Base-by-base conservation (phyloP, 306 rosid genomes). In the Dalbergia cultrata region DNA sequence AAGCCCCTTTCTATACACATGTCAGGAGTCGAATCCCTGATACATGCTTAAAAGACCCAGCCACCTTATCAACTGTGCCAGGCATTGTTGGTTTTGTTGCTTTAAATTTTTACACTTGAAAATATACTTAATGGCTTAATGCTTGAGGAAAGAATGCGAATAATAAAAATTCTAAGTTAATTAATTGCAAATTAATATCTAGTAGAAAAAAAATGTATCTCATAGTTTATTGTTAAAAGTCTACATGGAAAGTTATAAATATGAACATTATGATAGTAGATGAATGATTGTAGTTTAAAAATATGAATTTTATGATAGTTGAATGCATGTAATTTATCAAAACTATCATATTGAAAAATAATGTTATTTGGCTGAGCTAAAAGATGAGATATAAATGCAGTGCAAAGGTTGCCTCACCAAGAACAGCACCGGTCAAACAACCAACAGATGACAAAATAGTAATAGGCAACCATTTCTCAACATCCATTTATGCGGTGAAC, bases 331-430 rank as follows among this genome's bases (percentile, higher is more conserved):
- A 37, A 7, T 37, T 37, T 37, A 37, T 37, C 1, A 37, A 37
- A 7, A 5, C 41, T 37, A 37, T 7, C 7, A 37, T 37, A 5
- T 5, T 37, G 5, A 7, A 37, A 7, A 37, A 37, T 37, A 7
- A 7, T 37, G 41, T 5, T 37, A 45, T 45, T n/a, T 47, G n/a
- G 64, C 26, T 26, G 31, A 26, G 31, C 31, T 26, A 26, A 26
- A 26, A 26, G 31, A 26, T 26, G 3, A 0, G 31, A 26, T 26
- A 26, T 67, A 47, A 43, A 18, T 83, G 73, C 77, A 93, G 95
- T 41, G 78, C 82, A 62, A 88, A 44, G 34, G 45, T 45, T 11
- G 80, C 89, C 8, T 79, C 88, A 31, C 93, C 97, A 6, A 88
- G 60, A 77, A 17, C 80, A 31, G 11, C 61, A 26, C 1, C 34